Percentiles rank a stretch among this genome's conserved stretches.
These are phyloP conservation scores for Cystobasidiaceae sp. DNA, from an alignment of 1,284 basidiomycete genomes.

Conservation along the genomic window DNA sequence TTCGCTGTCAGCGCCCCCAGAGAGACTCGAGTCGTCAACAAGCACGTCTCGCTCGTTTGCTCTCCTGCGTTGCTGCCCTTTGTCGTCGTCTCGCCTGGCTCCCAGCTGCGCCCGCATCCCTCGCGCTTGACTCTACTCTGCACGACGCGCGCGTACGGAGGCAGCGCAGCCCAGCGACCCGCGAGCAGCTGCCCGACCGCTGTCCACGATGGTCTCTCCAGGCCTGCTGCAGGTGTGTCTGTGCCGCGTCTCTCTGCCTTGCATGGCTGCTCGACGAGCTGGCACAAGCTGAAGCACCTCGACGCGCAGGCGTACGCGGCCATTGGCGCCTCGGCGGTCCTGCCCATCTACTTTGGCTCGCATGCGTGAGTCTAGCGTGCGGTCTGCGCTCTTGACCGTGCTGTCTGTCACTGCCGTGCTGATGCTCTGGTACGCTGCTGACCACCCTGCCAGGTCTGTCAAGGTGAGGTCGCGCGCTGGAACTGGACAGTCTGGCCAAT, in stretches of 20 bases:
- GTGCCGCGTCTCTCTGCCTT: neutral
- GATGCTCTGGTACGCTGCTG: neutral
- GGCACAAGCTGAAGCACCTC: neutral
- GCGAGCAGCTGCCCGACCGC: neutral
- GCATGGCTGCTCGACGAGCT: neutral
- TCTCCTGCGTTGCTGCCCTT: too few species aligned
- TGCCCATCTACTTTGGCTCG: constrained; percentile 40
- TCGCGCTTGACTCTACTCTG: too few species aligned
- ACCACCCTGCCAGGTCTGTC: neutral
- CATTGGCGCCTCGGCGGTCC: constrained; percentile 36
- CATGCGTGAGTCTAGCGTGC: constrained; percentile 33
- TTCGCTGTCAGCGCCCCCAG: too few species aligned
- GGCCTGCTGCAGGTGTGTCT: constrained; percentile 18
- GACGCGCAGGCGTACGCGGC: constrained; percentile 30
- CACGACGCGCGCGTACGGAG: too few species aligned
- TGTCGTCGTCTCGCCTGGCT: too few species aligned
- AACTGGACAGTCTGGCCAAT: neutral
- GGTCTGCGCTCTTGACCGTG: neutral
- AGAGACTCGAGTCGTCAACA: too few species aligned
- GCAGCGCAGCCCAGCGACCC: too few species aligned
- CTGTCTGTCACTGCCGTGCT: neutral
- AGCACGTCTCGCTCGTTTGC: too few species aligned
- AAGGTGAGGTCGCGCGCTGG: neutral
- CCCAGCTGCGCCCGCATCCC: too few species aligned
- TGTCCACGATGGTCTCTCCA: constrained; percentile 11